Conservation (phyloP, 768 basidiomycete genomes). For the Tulasnella sp. region DNA sequence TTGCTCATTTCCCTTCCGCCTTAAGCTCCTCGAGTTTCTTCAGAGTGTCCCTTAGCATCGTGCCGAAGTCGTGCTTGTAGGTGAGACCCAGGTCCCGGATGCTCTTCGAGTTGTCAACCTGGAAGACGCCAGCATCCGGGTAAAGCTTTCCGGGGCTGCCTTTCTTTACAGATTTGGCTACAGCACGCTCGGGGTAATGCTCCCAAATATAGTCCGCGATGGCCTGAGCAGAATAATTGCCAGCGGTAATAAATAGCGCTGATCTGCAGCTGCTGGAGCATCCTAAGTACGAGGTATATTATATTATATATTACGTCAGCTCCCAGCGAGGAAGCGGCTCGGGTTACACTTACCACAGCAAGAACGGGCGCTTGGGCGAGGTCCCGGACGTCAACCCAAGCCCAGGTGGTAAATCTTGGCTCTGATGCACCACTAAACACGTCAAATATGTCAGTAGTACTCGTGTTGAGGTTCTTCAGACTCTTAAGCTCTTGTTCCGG, state of each 20-base stretch:
- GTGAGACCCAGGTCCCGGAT: not conserved
- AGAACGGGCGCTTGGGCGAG: constrained; percentile 36
- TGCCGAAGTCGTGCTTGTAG: constrained; percentile 16
- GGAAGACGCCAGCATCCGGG: constrained; percentile 22
- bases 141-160: constrained; percentile 22
- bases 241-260: constrained; percentile 27
- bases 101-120: constrained; percentile 28
- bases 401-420: not conserved
- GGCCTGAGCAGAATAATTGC: constrained; percentile 15
- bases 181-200: constrained; percentile 28
- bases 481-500: constrained; percentile 29
- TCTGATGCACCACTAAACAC: constrained; percentile 18
- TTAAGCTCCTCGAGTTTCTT: constrained; percentile 4
- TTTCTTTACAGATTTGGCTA: not conserved
- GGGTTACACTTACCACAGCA: constrained; percentile 28
- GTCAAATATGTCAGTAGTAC: not conserved
- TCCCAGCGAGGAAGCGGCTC: too few relatives aligned
- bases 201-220: constrained; percentile 23
- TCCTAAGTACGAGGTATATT: not conserved
- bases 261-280: constrained; percentile 21
- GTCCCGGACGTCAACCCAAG: constrained; percentile 39
- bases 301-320: not conserved
- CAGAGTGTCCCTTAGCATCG: constrained; percentile 21
- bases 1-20: constrained; percentile 9
- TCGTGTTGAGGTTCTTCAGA: constrained; percentile 20